Evolutionary conservation across 1,139 yeast species (phyloP), one percentile per base, ranked within the genome.

Genomic region (Komagataea norvegica): DNA sequence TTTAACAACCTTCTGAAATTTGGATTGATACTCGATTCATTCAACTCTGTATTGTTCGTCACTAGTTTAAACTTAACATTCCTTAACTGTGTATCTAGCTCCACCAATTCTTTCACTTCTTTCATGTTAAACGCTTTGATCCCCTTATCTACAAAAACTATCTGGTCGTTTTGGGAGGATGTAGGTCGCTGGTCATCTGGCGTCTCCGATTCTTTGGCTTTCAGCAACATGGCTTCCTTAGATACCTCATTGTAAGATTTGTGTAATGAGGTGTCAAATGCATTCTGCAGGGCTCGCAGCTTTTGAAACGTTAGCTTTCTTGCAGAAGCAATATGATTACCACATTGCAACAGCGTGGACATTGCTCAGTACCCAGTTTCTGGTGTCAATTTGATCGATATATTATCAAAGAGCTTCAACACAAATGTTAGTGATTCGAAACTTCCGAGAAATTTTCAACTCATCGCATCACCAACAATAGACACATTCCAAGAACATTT

Each of bases 1-100:
- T 46, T 51, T 34, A 49, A 25, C 8, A 51, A 31, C 13, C 47
- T 31, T 26, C 46, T 33, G 6, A 46, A 15, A 21, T 37, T 14
- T 8, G 51, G 48, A 9, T 44, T 23, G 8, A 43, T 43, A 2
- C 39, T 33, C 1, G 37, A 13, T 3, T 29, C 26, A 5, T 29
- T 39, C 22, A 46, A 17, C 14, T n/a, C 11, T 1, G 23, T 14
- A 18, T 42, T 40, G 16, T 45, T 29, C 0, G 49, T 37, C 8
- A 47, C 21, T 16, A 46, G 34, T 14, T 45, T 43, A 42, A 49
- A 40, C 38, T 46, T 48, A 4, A 28, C 38, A 8, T 28, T 16
- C 3, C 25, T 13, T 4, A 29, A 14, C 8, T 26, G n/a, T 5
- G 41, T 16, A 19, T 49, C 52, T 6, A 39, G 20, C n/a, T 33